Percentiles rank a stretch among this genome's conserved stretches.
Conservation (phyloP, 2,329 filamentous ascomycete species). For the Tolypocladium pustulatum region DNA sequence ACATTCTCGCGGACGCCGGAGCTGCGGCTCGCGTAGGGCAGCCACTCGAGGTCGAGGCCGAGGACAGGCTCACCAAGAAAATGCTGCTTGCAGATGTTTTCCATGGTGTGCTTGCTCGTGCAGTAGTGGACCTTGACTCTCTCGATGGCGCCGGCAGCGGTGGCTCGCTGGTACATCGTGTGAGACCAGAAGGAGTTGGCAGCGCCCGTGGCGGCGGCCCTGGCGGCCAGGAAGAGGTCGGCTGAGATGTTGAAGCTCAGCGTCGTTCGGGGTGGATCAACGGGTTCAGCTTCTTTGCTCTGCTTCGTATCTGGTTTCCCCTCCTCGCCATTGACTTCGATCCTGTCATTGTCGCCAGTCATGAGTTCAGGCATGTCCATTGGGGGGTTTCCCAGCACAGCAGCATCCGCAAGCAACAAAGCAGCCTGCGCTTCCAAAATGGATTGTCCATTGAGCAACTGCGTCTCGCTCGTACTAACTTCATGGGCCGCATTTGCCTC, state of each 20-base stretch:
- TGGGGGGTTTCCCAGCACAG: too few species aligned
- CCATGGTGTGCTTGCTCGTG: constrained; percentile 53
- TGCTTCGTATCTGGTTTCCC: neutral
- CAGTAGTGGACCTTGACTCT: constrained; percentile 70
- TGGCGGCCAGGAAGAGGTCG: constrained; percentile 29
- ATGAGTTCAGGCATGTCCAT: neutral
- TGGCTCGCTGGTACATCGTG: constrained; percentile 49
- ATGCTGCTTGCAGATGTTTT: constrained; percentile 50
- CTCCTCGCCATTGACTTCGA: neutral
- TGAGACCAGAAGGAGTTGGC: constrained; percentile 57
- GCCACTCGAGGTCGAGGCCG: constrained; percentile 91
- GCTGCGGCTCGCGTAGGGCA: constrained; percentile 33
- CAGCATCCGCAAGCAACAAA: neutral
- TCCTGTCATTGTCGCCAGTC: too few species aligned
- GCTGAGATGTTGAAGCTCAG: constrained; percentile 19
- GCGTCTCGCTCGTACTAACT: neutral
- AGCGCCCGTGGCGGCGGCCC: constrained; percentile 30
- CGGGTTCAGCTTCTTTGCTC: neutral
- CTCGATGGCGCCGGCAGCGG: constrained; percentile 28
- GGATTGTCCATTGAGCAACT: neutral
- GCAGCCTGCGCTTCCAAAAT: neutral
- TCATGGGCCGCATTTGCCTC: neutral
- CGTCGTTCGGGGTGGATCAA: constrained; percentile 14
- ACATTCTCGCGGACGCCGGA: constrained; percentile 55
- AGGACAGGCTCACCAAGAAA: constrained; percentile 62